Evolutionary conservation across 2,329 filamentous ascomycete species (phyloP).

Genomic region (Podosphaera aphanis): DNA sequence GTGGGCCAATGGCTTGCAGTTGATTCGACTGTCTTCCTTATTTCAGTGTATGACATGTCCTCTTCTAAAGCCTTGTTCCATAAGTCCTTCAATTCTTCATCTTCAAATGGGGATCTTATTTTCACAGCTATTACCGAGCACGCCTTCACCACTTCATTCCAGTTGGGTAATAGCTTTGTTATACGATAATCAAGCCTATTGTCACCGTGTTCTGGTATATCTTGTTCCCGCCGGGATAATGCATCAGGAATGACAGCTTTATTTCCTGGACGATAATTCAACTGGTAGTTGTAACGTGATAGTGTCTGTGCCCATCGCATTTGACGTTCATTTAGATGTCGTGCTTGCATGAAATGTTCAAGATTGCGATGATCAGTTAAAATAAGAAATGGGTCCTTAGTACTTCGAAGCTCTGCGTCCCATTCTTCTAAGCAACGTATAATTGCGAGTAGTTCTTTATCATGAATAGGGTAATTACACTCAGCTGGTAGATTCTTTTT

Average conservation of each 20-base stretch:
- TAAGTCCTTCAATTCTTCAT: not conserved
- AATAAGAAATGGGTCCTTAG: not conserved
- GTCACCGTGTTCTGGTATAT: not conserved
- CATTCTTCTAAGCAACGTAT: not conserved
- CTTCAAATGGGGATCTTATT: not conserved
- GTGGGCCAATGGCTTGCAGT: not conserved
- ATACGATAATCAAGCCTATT: not conserved
- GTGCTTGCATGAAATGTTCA: not conserved
- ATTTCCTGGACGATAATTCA: not conserved
- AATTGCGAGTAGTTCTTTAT: not conserved
- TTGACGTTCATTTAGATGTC: not conserved
- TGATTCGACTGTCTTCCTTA: not conserved
- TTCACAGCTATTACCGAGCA: too few species aligned
- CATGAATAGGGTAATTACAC: not conserved
- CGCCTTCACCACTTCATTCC: not conserved
- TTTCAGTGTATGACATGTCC: not conserved
- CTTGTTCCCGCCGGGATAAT: too few species aligned
- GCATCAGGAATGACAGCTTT: too few species aligned
- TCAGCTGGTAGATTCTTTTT: not conserved
- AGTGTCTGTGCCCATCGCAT: conserved; percentile 1
- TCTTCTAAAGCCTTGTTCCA: not conserved
- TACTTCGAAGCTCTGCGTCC: not conserved
- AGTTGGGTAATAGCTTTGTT: not conserved
- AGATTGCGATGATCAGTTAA: not conserved
- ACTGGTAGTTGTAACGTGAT: not conserved